Conservation (phyloP, 1,284 basidiomycete species). For the Hortiboletus rubellus region DNA sequence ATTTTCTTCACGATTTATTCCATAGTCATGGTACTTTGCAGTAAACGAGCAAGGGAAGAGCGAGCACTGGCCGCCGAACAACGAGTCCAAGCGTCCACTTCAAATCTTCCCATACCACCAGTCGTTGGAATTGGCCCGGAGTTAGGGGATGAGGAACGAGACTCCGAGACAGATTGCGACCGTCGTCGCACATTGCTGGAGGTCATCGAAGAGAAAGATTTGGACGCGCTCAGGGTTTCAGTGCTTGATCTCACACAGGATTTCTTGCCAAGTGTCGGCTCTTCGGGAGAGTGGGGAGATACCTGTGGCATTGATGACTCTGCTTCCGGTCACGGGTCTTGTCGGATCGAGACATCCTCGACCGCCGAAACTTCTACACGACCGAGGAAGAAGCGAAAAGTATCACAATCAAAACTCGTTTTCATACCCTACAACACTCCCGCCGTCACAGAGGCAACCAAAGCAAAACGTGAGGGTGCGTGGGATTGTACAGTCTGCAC, state of each 20-base stretch:
- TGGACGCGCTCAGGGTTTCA: slow-evolving; percentile 25
- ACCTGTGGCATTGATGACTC: neutral
- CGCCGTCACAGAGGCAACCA: neutral
- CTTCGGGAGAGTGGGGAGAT: slow-evolving; percentile 2
- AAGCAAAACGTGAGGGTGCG: neutral
- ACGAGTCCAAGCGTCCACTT: slow-evolving; percentile 41
- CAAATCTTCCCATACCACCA: neutral
- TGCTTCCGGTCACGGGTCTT: neutral
- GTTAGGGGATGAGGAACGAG: slow-evolving; percentile 15
- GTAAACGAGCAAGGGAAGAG: slow-evolving; percentile 74
- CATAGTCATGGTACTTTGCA: slow-evolving; percentile 31
- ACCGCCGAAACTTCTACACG: slow-evolving; percentile 1
- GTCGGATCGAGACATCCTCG: neutral
- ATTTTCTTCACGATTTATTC: neutral
- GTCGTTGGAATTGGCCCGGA: slow-evolving; percentile 2
- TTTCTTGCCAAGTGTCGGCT: slow-evolving; percentile 19
- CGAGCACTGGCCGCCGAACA: slow-evolving; percentile 70
- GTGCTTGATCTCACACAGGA: slow-evolving; percentile 15
- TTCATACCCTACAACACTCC: neutral
- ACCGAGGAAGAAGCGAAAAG: slow-evolving; percentile 24
- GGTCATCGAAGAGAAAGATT: slow-evolving; percentile 25
- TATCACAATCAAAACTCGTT: slow-evolving; percentile 4
- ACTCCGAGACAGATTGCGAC: slow-evolving; percentile 25
- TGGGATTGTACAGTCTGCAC: slow-evolving; percentile 33
- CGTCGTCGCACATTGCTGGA: slow-evolving; percentile 23